Conservation (phyloP, 257 asterid genomes). For the Solanum rostratum region DNA sequence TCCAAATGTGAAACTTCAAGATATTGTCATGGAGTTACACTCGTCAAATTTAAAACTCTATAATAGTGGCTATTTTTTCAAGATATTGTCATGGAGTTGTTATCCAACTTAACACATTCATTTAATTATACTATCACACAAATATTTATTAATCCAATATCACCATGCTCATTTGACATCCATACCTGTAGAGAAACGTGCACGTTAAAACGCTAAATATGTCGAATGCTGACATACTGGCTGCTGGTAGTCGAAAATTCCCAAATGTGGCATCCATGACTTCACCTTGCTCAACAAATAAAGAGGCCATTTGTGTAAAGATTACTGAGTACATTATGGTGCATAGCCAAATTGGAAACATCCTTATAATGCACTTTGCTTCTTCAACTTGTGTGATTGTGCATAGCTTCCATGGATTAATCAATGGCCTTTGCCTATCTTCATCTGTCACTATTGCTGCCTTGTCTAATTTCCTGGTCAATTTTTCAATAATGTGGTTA, state of each 20-base stretch:
- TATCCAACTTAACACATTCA: too few species aligned
- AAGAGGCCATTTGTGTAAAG: conserved; percentile 81
- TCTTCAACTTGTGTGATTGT: conserved; percentile 75
- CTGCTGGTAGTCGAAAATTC: conserved; percentile 53
- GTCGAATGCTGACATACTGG: conserved; percentile 79
- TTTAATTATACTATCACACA: too few species aligned
- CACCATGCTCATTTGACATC: neutral
- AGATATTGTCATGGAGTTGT: too few species aligned
- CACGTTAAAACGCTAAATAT: conserved; percentile 53
- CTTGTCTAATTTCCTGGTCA: conserved; percentile 45
- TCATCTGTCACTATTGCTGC: conserved; percentile 37
- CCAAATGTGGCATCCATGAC: conserved; percentile 41
- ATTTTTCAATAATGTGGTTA: neutral
- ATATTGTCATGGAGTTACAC: neutral
- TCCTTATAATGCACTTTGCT: conserved; percentile 60
- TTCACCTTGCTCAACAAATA: conserved; percentile 72
- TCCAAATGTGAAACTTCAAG: neutral
- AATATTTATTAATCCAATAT: too few species aligned
- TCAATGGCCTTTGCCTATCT: conserved; percentile 13
- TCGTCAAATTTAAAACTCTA: neutral
- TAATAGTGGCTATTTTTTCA: neutral
- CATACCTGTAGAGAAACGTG: conserved; percentile 36
- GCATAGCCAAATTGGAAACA: conserved; percentile 73
- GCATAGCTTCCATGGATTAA: conserved; percentile 54
- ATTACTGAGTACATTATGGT: conserved; percentile 66